phyloP scores from a whole-genome alignment of 345 rosid genomes.

The Lumnitzera racemosa region DNA sequence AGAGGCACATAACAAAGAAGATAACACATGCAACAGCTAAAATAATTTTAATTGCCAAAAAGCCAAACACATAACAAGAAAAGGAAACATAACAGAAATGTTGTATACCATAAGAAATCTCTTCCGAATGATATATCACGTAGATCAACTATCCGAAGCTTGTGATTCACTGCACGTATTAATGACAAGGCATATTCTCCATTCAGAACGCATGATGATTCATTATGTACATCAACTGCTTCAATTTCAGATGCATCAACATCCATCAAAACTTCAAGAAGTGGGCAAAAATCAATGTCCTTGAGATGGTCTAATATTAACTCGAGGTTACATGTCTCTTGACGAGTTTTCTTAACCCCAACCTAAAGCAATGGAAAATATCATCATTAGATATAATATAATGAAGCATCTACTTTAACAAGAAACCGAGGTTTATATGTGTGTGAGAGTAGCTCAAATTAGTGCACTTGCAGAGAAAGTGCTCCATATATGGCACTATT shows the following conservation, averaged over 20 bases:
- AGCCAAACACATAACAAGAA: too few relatives aligned
- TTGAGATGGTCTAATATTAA: constrained; percentile 49
- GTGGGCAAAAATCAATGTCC: constrained; percentile 61
- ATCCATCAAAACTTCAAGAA: constrained; percentile 51
- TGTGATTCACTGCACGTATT: constrained; percentile 43
- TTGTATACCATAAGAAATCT: constrained; percentile 56
- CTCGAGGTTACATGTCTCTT: constrained; percentile 44
- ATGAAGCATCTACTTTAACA: constrained; percentile 6
- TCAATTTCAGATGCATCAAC: constrained; percentile 60
- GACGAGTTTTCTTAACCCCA: constrained; percentile 43
- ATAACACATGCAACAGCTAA: too few relatives aligned
- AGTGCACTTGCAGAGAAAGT: too few relatives aligned
- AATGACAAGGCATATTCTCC: constrained; percentile 58
- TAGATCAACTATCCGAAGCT: constrained; percentile 60
- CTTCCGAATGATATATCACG: constrained; percentile 50
- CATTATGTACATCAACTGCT: constrained; percentile 49
- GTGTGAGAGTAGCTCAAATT: too few relatives aligned
- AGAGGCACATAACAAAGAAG: too few relatives aligned
- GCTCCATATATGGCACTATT: too few relatives aligned
- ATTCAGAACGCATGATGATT: constrained; percentile 42
- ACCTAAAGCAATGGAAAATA: constrained; percentile 28
- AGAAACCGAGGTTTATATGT: too few relatives aligned
- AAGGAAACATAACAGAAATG: too few relatives aligned
- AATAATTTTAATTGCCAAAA: too few relatives aligned
- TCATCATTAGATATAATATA: constrained; percentile 5